Conservation (phyloP, 2,329 filamentous ascomycete genomes). For the Cercospora janseana region DNA sequence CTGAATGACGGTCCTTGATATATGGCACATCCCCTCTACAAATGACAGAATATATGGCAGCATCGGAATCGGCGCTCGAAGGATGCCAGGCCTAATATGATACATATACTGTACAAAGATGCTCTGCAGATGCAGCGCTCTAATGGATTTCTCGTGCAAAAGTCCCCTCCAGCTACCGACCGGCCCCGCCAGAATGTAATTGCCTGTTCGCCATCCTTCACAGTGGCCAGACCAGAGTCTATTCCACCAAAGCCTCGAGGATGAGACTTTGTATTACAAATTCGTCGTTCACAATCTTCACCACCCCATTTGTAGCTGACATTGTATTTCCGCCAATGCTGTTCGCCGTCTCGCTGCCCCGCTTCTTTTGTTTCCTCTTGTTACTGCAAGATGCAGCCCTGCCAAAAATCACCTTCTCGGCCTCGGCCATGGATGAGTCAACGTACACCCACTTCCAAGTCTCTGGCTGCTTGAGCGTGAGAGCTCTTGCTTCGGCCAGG, state of each 20-base stretch:
- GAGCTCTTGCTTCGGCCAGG: slow-evolving; percentile 61
- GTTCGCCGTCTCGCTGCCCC: slow-evolving; percentile 13
- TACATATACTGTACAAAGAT: slow-evolving; percentile 13
- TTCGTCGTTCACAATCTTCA: slow-evolving; percentile 76
- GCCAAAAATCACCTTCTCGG: slow-evolving; percentile 52
- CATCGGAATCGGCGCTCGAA: background rate
- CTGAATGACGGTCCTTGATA: too few relatives aligned
- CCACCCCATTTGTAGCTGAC: slow-evolving; percentile 47
- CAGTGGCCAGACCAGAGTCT: too few relatives aligned
- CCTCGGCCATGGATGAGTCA: slow-evolving; percentile 60
- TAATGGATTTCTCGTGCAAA: slow-evolving; percentile 5
- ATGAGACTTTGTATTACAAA: slow-evolving; percentile 92
- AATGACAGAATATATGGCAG: too few relatives aligned
- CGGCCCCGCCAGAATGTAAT: background rate
- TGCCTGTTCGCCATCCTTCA: too few relatives aligned
- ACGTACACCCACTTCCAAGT: slow-evolving; percentile 78
- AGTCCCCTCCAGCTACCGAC: background rate
- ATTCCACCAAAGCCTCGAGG: slow-evolving; percentile 70
- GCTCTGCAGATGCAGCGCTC: background rate
- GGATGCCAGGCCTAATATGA: background rate
- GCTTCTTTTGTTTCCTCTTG: slow-evolving; percentile 40
- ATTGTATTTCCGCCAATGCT: slow-evolving; percentile 27
- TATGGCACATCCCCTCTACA: too few relatives aligned
- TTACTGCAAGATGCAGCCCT: slow-evolving; percentile 42
- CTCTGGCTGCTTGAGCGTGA: slow-evolving; percentile 54